Evolutionary conservation across 495 filamentous ascomycete species (phyloP).

Genomic region (Penicillium daleae): DNA sequence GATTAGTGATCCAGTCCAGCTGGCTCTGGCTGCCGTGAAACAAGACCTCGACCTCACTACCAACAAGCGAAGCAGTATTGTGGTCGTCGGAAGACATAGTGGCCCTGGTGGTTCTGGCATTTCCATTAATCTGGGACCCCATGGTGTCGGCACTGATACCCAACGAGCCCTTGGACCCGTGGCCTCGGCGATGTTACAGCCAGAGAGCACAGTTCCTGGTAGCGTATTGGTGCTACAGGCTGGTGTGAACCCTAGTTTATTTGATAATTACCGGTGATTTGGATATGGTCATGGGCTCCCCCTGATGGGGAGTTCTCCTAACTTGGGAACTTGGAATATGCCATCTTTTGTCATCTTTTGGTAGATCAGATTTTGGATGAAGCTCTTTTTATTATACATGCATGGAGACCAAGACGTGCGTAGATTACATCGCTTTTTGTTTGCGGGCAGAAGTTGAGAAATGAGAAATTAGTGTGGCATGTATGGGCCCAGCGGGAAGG

Average conservation of each 20-base stretch:
- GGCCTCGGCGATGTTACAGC: constrained; percentile 61
- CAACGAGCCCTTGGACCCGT: constrained; percentile 67
- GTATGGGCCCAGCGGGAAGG: background rate
- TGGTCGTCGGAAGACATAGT: constrained; percentile 70
- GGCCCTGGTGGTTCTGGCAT: constrained; percentile 18
- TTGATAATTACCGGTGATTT: constrained; percentile 6
- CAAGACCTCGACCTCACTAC: constrained; percentile 62
- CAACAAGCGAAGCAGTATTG: constrained; percentile 75
- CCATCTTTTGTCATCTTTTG: background rate
- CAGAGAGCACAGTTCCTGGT: constrained; percentile 62
- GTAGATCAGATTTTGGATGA: background rate
- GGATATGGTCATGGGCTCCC: too few relatives aligned
- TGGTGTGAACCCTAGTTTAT: constrained; percentile 24
- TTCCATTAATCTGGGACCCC: constrained; percentile 15
- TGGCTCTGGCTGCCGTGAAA: constrained; percentile 50
- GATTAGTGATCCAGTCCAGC: constrained; percentile 28
- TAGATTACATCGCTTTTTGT: background rate
- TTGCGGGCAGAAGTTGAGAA: background rate
- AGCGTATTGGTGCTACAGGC: constrained; percentile 84
- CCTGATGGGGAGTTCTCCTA: too few relatives aligned
- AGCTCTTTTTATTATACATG: background rate
- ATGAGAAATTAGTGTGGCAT: background rate
- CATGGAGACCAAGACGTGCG: background rate
- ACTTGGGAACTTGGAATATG: background rate
- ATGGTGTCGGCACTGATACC: constrained; percentile 50